These are phyloP conservation scores for Eucalyptus sp. DNA, from an alignment of 345 rosid species.

Conservation along the genomic window DNA sequence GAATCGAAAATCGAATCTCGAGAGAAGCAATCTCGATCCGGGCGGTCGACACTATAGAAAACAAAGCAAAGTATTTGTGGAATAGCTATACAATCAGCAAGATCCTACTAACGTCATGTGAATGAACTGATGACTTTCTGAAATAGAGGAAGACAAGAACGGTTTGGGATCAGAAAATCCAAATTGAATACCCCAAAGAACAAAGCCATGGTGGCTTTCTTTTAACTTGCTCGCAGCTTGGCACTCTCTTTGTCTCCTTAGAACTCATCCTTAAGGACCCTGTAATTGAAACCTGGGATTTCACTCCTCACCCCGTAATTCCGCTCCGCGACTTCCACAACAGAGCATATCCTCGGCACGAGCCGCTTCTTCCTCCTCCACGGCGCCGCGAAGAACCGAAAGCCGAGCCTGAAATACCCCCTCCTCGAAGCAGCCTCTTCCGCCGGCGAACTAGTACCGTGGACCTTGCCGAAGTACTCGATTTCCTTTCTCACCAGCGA, in stretches of 20 bases:
- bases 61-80: neutral
- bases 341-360: neutral
- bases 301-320: neutral
- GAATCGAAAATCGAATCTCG: neutral
- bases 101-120: neutral
- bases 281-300: neutral
- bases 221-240: neutral
- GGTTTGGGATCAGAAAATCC: neutral
- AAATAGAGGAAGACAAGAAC: neutral
- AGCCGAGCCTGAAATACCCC: neutral
- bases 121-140: neutral
- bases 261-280: neutral
- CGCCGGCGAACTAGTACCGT: neutral
- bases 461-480: constrained; percentile 31
- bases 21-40: neutral
- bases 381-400: neutral
- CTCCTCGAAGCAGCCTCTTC: neutral
- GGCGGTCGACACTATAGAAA: neutral
- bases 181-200: neutral
- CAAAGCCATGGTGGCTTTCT: neutral
- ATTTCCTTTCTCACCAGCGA: constrained; percentile 65
- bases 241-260: neutral
- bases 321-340: neutral
- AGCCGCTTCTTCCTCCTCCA: neutral
- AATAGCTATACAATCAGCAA: neutral